Base-by-base conservation (phyloP, 441 rosid genomes). In the Raphanus hybrid region DNA sequence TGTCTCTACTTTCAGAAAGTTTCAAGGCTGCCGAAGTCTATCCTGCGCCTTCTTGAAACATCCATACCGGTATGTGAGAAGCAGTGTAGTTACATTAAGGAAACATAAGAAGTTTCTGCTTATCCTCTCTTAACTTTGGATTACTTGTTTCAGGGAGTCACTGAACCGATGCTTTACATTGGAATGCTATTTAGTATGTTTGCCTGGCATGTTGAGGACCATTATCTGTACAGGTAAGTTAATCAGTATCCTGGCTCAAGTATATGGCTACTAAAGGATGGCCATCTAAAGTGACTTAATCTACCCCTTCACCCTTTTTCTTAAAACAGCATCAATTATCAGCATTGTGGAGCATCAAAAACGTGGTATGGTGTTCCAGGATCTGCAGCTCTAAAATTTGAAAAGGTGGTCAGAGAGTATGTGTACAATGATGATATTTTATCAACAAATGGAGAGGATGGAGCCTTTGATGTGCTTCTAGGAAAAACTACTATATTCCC, bases 121-220 rank as follows among this genome's bases (percentile, higher is more conserved):
- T 70, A 60, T 75, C 18, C 5, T 65, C 23, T 67, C 45, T 23
- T 66, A 63, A 73, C 45, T 59, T 61, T 71, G 70, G 4, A 69
- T 69, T 69, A 18, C 76, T 78, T 82, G 66, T 84, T 88, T 76
- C 92, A 96, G 99, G 99, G 99, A 72, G 96, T 97, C 78, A 97
- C 99, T 57, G 99, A 97, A 50, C 99, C 99, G 8, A 97, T 97
- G 99, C 98, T 97, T 82, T 97, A 97, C 86, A 91, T 97, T 23
- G 99, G 99, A 82, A 97, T 97, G 99, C 88, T 97, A 32, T 97
- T 97, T 85, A 97, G 99, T 74, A 83, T 94, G 87, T 97, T 97
- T 88, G 99, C 99, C 55, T 97, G 99, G 99, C 99, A 97, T 66
- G 99, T 97, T 76, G 99, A 97, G 84, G 99, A 94, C 82, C 98